These are phyloP conservation scores for Colletotrichum trifolii DNA, from an alignment of 2,329 filamentous ascomycete genomes.

Conservation along the genomic window DNA sequence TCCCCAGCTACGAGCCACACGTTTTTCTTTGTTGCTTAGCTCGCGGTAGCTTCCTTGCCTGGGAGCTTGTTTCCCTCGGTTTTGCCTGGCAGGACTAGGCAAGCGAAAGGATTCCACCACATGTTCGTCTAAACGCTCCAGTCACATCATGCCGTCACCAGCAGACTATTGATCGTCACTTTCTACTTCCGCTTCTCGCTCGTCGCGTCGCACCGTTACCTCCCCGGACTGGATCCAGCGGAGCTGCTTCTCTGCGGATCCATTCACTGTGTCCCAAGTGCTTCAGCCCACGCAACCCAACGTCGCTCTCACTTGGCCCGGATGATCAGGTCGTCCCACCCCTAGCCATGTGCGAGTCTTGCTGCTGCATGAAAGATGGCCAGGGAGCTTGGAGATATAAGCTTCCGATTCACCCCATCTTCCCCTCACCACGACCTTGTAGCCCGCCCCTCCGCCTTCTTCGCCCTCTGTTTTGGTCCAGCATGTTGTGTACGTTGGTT, in stretches of 20 bases:
- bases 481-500: slow-evolving; percentile 19
- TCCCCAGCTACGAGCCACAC: neutral
- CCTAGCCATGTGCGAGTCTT: slow-evolving; percentile 25
- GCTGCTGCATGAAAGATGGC: slow-evolving; percentile 18
- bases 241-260: slow-evolving; percentile 26
- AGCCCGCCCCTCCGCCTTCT: slow-evolving; percentile 18
- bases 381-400: slow-evolving; percentile 30
- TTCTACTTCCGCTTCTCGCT: slow-evolving; percentile 17
- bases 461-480: slow-evolving; percentile 25
- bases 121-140: slow-evolving; percentile 37
- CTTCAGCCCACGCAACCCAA: neutral
- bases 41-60: neutral
- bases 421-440: slow-evolving; percentile 19
- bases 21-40: slow-evolving; percentile 7
- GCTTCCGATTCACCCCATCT: slow-evolving; percentile 30
- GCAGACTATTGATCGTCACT: slow-evolving; percentile 19
- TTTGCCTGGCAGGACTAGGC: slow-evolving; percentile 14
- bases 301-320: slow-evolving; percentile 17
- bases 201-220: neutral
- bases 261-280: slow-evolving; percentile 8
- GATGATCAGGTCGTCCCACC: slow-evolving; percentile 30
- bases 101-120: slow-evolving; percentile 32
- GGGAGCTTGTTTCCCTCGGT: slow-evolving; percentile 10
- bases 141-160: slow-evolving; percentile 33
- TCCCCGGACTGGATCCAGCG: slow-evolving; percentile 18